These are phyloP conservation scores for Sugiyamaella novakii DNA, from an alignment of 1,139 yeast species.

Conservation along the genomic window DNA sequence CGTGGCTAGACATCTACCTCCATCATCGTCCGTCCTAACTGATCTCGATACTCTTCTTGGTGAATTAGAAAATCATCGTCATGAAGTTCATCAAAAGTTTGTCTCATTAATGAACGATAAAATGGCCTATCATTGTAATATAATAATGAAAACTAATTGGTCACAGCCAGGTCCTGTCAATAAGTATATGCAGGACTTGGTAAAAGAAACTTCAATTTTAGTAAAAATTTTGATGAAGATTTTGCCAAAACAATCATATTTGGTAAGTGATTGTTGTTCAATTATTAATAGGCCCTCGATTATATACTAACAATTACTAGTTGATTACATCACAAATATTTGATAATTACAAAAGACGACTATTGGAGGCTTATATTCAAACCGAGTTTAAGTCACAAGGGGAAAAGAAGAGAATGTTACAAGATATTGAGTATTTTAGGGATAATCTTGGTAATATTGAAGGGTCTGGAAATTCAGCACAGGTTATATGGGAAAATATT, in stretches of 20 bases:
- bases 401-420: constrained; percentile 48
- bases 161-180: constrained; percentile 51
- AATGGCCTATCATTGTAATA: constrained; percentile 52
- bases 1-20: constrained; percentile 35
- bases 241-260: constrained; percentile 55
- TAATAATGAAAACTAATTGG: constrained; percentile 55
- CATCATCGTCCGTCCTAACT: constrained; percentile 17
- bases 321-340: constrained; percentile 47
- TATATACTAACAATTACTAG: constrained; percentile 20
- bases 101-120: constrained; percentile 73
- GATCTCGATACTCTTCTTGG: constrained; percentile 46
- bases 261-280: constrained; percentile 24
- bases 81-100: constrained; percentile 65
- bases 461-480: constrained; percentile 69
- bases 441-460: constrained; percentile 60
- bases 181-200: constrained; percentile 65
- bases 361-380: constrained; percentile 57
- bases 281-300: neutral
- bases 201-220: constrained; percentile 66
- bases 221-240: constrained; percentile 62
- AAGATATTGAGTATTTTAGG: constrained; percentile 66
- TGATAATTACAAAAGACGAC: constrained; percentile 58
- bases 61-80: constrained; percentile 60
- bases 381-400: constrained; percentile 48
- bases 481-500: constrained; percentile 65